Conservation (phyloP, 345 rosid species). For the Trapa bicornis region DNA sequence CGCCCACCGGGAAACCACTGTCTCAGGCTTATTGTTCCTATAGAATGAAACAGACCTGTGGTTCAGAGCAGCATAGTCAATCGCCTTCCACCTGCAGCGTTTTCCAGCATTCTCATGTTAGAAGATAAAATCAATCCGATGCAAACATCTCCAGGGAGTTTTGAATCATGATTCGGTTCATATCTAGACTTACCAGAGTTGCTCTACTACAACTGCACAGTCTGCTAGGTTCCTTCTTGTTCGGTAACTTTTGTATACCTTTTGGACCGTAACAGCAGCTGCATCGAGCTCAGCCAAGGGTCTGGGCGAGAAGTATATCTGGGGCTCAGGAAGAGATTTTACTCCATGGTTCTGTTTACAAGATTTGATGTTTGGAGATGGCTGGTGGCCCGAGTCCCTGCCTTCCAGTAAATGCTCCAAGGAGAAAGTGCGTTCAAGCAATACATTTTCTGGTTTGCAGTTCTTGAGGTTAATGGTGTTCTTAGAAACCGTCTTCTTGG, state of each 20-base stretch:
- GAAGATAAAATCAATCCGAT: not conserved
- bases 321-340: constrained; percentile 38
- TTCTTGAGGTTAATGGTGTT: constrained; percentile 21
- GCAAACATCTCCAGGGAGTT: not conserved
- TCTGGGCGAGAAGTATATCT: constrained; percentile 45
- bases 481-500: constrained; percentile 6
- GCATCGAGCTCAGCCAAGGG: constrained; percentile 66
- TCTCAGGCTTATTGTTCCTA: constrained; percentile 54
- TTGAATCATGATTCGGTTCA: not conserved
- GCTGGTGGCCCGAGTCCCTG: not conserved
- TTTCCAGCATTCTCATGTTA: not conserved
- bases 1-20: constrained; percentile 79
- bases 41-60: constrained; percentile 55
- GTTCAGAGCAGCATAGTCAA: constrained; percentile 63
- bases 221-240: constrained; percentile 90
- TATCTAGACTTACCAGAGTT: constrained; percentile 42
- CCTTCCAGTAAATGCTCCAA: constrained; percentile 22
- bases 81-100: constrained; percentile 77
- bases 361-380: not conserved
- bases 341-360: constrained; percentile 16
- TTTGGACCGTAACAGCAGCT: constrained; percentile 77
- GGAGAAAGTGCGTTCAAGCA: constrained; percentile 18
- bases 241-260: constrained; percentile 81
- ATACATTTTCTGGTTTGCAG: constrained; percentile 20
- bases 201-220: constrained; percentile 84